Conservation (phyloP, 768 basidiomycete genomes). For the Termitomyces sp. region DNA sequence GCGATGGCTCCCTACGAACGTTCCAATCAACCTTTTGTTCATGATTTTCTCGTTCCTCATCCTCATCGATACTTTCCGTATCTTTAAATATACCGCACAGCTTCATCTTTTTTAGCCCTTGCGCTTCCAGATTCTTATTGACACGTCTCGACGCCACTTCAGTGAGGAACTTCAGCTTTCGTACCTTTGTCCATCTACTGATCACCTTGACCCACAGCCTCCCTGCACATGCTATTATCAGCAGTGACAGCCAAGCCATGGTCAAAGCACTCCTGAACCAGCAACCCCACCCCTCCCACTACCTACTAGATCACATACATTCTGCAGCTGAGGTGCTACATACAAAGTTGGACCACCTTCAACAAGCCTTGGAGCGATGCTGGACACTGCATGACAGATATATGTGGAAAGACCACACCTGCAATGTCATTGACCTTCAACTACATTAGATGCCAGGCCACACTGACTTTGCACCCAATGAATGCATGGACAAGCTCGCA, state of each 20-base stretch:
- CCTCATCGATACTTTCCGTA: no score
- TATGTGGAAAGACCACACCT: not conserved
- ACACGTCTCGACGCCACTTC: no score
- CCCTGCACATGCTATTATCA: not conserved
- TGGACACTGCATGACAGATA: not conserved
- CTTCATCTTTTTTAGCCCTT: no score
- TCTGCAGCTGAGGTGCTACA: not conserved
- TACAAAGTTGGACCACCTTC: not conserved
- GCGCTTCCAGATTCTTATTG: no score
- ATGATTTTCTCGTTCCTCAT: no score
- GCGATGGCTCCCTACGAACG: no score
- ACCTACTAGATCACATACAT: constrained; percentile 7
- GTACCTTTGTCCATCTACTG: not conserved
- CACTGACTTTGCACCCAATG: constrained; percentile 1
- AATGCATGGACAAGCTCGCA: not conserved
- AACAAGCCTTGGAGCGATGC: not conserved
- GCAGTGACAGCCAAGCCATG: constrained; percentile 7
- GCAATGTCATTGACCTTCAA: not conserved
- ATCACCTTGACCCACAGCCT: constrained; percentile 11
- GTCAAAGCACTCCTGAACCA: constrained; percentile 8
- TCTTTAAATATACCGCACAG: no score
- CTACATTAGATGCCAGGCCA: constrained; percentile 8
- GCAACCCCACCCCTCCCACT: constrained; percentile 7
- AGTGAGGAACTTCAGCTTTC: no score
- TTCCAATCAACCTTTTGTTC: no score